Base-by-base conservation (phyloP, 192 early-diverging fungal species). In the Kickxella alabastrina region DNA sequence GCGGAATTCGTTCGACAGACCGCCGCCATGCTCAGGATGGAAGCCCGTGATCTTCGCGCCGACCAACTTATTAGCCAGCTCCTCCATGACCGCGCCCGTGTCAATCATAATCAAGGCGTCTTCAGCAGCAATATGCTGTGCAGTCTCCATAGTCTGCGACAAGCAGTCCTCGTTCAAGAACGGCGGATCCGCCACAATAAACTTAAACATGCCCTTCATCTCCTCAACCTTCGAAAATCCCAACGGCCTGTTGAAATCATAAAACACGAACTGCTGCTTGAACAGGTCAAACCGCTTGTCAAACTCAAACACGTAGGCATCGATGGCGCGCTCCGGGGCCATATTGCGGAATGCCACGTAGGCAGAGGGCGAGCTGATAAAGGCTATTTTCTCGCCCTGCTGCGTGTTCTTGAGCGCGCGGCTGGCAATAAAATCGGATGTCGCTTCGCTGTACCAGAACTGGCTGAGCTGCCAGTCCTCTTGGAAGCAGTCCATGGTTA, bases 401-500 rank as follows among this genome's bases (percentile, higher is more conserved):
- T 59, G 18, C 6, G 82, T 82, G 32, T 63, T 52, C 25, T 67
- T 64, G 22, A 79, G 43, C 10, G 76, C 77, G 18, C 78, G 73
- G 2, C 43, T 52, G n/a, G 80, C 79, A 12, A 85, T 34, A 32
- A 62, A 68, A 5, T 66, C 36, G 7, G 77, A 67, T 1, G 82
- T 85, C 1, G 58, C 65, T 27, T 75, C 67, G 52, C 69, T 62
- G 51, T 83, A 83, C 83, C 58, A 80, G 40, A 78, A 76, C 51
- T 83, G 79, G 23, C 68, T 74, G 41, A 83, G 59, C 65, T 91
- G 87, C 89, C 89, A 90, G 65, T 91, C 87, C 57, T 91, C 88
- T 24, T 76, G 78, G 71, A 90, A 91, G 34, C 64, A 69, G 14
- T 75, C 71, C 80, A 90, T 89, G 28, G 75, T 62, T 26, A 70